Evolutionary conservation across 179 eudicot species (phyloP).

Genomic region (Spinacia oleracea): DNA sequence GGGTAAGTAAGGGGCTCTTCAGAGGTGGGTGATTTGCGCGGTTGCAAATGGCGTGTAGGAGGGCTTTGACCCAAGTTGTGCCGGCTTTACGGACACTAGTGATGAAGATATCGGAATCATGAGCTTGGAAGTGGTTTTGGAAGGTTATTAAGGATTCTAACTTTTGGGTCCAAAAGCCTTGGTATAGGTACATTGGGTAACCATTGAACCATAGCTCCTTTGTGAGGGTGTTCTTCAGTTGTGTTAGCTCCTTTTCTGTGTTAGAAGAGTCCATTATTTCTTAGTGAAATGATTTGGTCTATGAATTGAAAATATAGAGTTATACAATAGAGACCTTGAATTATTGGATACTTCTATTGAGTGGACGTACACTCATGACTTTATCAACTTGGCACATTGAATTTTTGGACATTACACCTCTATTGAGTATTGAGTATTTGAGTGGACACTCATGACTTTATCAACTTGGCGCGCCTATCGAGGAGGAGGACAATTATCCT

Average conservation of each 20-base stretch:
- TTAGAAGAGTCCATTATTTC: not conserved
- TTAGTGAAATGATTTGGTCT: not conserved
- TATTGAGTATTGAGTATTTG: not conserved
- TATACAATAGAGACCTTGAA: too few species aligned
- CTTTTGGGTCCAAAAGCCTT: slow-evolving; percentile 43
- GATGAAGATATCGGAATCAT: slow-evolving; percentile 23
- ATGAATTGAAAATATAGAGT: too few species aligned
- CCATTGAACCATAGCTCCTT: slow-evolving; percentile 35
- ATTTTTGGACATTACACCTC: not conserved
- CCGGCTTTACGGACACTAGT: slow-evolving; percentile 29
- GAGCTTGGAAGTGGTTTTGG: slow-evolving; percentile 32
- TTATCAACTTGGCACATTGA: too few species aligned
- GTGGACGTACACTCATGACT: too few species aligned
- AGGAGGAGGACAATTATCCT: too few species aligned
- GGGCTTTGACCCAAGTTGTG: slow-evolving; percentile 36
- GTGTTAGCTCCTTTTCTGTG: slow-evolving; percentile 10
- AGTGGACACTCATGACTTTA: too few species aligned
- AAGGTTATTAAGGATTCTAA: slow-evolving; percentile 12
- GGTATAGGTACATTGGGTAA: slow-evolving; percentile 30
- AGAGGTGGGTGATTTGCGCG: slow-evolving; percentile 12
- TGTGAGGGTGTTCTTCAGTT: slow-evolving; percentile 30
- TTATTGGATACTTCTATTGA: too few species aligned
- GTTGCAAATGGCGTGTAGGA: slow-evolving; percentile 21
- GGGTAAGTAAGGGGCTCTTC: slow-evolving; percentile 16
- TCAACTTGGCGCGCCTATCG: too few species aligned